Percentiles rank a stretch among this genome's conserved stretches.
These are phyloP conservation scores for Leishmania aethiopica DNA, from an alignment of 208 protist species.

Conservation along the genomic window DNA sequence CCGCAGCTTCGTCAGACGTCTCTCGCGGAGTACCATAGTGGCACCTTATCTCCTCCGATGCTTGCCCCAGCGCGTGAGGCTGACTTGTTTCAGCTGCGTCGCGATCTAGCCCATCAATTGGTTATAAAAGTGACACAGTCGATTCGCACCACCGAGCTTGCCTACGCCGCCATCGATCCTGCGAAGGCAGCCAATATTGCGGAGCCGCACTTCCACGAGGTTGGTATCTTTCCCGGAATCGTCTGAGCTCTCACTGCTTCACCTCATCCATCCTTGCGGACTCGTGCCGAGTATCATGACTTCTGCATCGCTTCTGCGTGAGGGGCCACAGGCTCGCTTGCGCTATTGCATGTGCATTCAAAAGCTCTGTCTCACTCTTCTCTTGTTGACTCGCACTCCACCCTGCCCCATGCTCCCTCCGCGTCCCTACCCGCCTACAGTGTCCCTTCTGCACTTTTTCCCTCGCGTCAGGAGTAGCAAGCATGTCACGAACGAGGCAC, in stretches of 20 bases:
- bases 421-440: background rate
- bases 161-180: background rate
- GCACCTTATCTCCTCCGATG: background rate
- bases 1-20: background rate
- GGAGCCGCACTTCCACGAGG: background rate
- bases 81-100: background rate
- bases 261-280: background rate
- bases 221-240: background rate
- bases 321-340: background rate
- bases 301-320: background rate
- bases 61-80: background rate
- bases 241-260: background rate
- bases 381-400: background rate
- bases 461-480: background rate
- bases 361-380: background rate
- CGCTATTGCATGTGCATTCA: background rate
- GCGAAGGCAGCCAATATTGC: background rate
- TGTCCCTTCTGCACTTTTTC: background rate
- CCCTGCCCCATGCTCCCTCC: background rate
- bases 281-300: background rate
- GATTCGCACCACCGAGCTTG: background rate
- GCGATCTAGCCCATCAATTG: background rate
- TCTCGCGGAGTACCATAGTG: background rate
- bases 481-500: background rate
- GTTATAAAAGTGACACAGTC: background rate